Evolutionary conservation across 805 yeast species (phyloP), one percentile per base, ranked within the genome.

Genomic region (Maudiozyma serrabonitensis): DNA sequence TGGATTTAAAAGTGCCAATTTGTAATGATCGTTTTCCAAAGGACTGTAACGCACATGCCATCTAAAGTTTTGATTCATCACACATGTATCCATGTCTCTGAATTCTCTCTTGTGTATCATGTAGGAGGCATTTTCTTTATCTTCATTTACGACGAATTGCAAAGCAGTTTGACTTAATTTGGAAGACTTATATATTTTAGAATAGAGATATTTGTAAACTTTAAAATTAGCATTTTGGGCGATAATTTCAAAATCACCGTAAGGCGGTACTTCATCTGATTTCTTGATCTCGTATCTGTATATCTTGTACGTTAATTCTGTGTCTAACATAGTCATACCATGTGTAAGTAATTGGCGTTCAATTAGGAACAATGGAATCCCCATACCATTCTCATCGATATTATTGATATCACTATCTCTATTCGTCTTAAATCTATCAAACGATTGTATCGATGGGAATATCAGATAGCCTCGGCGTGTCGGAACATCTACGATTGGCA

Each of bases 371-470:
- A 56, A 43, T 1, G 58, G 60, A 6, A 54, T 39, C 11, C 60
- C 60, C 9, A 55, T 52, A 28, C 58, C 60, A 19, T 55, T 56
- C n/a, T 50, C 43, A 34, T 49, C 48, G 19, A 52, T 28, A 6
- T 28, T 21, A 15, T 40, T 43, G 7, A 39, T 41, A 11, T 26
- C 45, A 7, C 51, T 37, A 12, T 43, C 43, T 19, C 41, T 41
- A 11, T 34, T 52, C 19, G 28, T 42, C 45, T 50, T 55, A 43
- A 52, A 56, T 32, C 28, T 45, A 42, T 55, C 58, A 41, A 45
- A 53, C 2, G 56, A 52, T 38, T 55, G 54, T 41, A 46, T 43
- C 23, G 57, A 51, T n/a, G 58, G 50, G 35, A 55, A 56, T 39
- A 56, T 32, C 25, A 38, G 51, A 40, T 43, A 55, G 6, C 58